Percentiles rank a stretch among this genome's conserved stretches.
Evolutionary conservation across 495 filamentous ascomycete genomes (phyloP).

Genomic region (Penicillium soppii): DNA sequence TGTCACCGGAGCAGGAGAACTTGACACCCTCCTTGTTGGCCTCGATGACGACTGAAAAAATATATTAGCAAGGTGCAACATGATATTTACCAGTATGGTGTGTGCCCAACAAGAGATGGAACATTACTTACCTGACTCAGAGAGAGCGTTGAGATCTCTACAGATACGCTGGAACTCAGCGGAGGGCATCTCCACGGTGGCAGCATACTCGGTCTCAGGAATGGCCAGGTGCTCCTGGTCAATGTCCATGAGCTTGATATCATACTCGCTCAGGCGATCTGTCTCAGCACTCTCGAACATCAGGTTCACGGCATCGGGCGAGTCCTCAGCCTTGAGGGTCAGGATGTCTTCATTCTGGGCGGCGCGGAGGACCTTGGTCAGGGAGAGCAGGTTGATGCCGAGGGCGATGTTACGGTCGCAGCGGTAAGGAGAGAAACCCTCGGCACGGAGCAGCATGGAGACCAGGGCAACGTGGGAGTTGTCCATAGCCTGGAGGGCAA

Average conservation of each 20-base stretch:
- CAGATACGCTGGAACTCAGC: conserved; percentile 94
- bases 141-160: conserved; percentile 83
- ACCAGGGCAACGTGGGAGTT: conserved; percentile 99
- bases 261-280: conserved; percentile 94
- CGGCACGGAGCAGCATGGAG: conserved; percentile 96
- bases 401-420: conserved; percentile 99
- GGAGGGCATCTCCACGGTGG: conserved; percentile 84
- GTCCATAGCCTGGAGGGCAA: conserved; percentile 99
- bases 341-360: conserved; percentile 94
- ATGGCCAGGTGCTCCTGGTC: conserved; percentile 99
- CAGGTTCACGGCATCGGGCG: conserved; percentile 91
- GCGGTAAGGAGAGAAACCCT: conserved; percentile 93
- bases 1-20: conserved; percentile 92
- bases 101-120: not conserved
- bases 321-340: conserved; percentile 95
- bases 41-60: conserved; percentile 79
- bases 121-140: conserved; percentile 81
- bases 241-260: conserved; percentile 99
- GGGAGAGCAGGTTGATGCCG: conserved; percentile 91
- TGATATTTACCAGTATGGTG: not conserved
- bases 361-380: conserved; percentile 95
- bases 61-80: not conserved
- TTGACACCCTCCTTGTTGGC: conserved; percentile 96
- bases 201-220: conserved; percentile 95
- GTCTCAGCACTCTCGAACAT: conserved; percentile 90